Conservation (phyloP, 2,329 filamentous ascomycete genomes). For the Diaporthe vexans region DNA sequence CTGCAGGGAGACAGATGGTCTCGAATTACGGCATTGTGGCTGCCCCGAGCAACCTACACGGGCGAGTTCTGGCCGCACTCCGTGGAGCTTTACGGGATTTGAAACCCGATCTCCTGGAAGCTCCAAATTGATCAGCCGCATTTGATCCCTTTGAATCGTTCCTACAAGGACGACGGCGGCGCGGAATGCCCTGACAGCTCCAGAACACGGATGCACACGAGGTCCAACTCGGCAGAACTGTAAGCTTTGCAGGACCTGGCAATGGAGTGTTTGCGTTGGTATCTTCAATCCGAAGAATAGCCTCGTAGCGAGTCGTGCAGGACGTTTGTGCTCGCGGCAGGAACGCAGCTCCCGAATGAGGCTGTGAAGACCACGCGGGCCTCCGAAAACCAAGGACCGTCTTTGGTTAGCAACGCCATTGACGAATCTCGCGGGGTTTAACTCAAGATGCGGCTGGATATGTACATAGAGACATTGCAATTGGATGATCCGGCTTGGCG, state of each 20-base stretch:
- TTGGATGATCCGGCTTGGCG: conserved; percentile 2
- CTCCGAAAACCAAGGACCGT: background rate
- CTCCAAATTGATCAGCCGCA: conserved; percentile 21
- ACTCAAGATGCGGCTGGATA: background rate
- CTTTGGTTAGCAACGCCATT: background rate
- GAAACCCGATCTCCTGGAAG: conserved; percentile 51
- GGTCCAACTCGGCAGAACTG: background rate
- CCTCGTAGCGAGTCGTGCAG: background rate
- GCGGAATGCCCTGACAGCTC: background rate
- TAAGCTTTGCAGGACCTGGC: background rate
- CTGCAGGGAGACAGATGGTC: conserved; percentile 62
- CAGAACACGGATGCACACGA: background rate
- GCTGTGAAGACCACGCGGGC: background rate
- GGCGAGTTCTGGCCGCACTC: conserved; percentile 56
- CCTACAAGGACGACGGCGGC: too few species aligned
- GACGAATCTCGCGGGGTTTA: background rate
- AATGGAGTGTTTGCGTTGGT: background rate
- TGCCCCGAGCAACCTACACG: conserved; percentile 61
- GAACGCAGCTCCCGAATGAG: background rate
- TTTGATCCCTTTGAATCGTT: background rate
- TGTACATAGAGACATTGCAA: background rate
- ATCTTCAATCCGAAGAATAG: background rate
- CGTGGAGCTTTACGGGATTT: conserved; percentile 52
- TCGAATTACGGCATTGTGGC: conserved; percentile 70
- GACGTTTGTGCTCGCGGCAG: background rate